A percentile compares a stretch with the other conserved stretches of the same genome.
Conservation (phyloP, 208 protist species). For the Trypanosoma platydactyli region DNA sequence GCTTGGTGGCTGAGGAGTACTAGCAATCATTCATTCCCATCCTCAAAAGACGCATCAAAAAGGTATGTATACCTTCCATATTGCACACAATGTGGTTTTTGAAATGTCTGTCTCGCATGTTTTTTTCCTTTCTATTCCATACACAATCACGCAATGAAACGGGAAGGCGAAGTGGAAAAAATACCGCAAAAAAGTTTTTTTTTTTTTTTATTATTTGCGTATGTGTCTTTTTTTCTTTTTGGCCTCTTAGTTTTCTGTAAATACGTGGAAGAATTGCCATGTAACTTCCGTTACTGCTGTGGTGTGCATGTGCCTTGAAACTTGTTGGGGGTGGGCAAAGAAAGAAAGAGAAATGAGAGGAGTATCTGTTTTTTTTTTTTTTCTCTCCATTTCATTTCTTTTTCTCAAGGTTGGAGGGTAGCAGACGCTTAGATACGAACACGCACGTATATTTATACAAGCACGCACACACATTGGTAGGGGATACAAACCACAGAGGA, state of each 20-base stretch:
- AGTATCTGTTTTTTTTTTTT: conserved; percentile 8
- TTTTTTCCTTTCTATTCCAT: background rate
- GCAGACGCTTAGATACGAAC: background rate
- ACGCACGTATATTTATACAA: background rate
- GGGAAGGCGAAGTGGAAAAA: no score
- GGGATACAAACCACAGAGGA: conserved; percentile 10
- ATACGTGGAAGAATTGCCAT: background rate
- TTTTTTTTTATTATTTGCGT: no score
- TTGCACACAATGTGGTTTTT: no score
- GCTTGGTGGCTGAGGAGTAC: background rate
- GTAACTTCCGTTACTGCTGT: background rate
- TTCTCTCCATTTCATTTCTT: conserved; percentile 21
- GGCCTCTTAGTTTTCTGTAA: background rate
- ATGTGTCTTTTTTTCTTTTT: background rate
- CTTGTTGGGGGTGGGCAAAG: background rate
- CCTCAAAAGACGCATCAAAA: background rate
- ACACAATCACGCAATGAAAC: background rate
- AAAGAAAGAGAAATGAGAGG: background rate
- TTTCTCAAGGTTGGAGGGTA: no score
- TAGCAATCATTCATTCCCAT: background rate
- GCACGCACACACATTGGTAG: conserved; percentile 8
- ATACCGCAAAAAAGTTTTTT: background rate
- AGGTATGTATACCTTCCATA: background rate
- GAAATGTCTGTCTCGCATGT: background rate
- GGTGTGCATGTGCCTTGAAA: background rate